phyloP scores from a whole-genome alignment of 2,329 filamentous ascomycete genomes.

The Diaporthe australafricana region DNA sequence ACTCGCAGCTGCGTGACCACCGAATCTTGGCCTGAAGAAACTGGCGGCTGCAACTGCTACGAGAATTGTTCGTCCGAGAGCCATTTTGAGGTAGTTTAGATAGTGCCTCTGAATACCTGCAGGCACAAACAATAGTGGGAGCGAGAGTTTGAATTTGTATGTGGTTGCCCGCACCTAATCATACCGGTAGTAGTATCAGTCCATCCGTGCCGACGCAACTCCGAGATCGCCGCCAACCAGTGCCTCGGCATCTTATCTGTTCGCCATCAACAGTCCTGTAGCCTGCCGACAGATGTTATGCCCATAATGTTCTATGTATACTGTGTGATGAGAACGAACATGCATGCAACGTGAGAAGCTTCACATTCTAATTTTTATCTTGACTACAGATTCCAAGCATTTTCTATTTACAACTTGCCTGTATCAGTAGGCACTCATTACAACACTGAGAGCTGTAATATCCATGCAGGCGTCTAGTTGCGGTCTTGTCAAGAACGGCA shows the following conservation, averaged over 20 bases:
- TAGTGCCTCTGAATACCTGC: no score
- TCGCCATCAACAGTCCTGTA: background rate
- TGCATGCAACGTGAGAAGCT: no score
- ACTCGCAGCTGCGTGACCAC: background rate
- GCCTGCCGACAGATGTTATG: background rate
- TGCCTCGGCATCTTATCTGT: slow-evolving; percentile 11
- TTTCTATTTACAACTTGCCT: no score
- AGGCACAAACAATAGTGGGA: no score
- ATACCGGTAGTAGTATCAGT: no score
- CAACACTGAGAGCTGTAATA: no score
- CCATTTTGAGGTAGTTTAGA: background rate
- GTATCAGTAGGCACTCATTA: no score
- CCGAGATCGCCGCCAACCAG: slow-evolving; percentile 13
- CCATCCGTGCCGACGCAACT: background rate
- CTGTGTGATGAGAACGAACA: background rate
- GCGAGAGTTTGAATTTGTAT: background rate
- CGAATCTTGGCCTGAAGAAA: background rate
- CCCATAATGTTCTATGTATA: background rate
- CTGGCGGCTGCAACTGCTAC: background rate
- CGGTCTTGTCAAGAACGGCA: no score
- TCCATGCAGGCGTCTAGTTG: no score
- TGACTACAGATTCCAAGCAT: no score
- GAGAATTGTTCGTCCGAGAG: background rate
- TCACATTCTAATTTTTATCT: no score
- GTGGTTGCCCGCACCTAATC: slow-evolving; percentile 6